Evolutionary conservation across 2,329 filamentous ascomycete genomes (phyloP).

Genomic region (Alternaria conjuncta): DNA sequence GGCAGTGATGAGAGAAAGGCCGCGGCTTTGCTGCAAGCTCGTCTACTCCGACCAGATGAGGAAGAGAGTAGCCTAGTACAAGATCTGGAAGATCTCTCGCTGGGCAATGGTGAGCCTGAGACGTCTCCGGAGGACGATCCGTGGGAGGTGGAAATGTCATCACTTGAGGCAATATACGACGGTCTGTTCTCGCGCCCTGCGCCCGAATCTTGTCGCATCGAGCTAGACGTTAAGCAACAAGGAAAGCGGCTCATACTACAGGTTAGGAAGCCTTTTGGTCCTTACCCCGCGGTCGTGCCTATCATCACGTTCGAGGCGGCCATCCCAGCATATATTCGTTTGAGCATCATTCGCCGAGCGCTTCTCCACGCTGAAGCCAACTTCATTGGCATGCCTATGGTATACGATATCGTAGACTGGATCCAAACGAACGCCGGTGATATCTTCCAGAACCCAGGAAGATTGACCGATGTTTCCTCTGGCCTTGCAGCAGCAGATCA

Average conservation of each 20-base stretch:
- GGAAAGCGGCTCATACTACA: constrained; percentile 62
- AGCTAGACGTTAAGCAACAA: constrained; percentile 61
- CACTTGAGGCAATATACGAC: constrained; percentile 84
- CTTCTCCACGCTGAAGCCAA: constrained; percentile 73
- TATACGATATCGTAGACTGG: constrained; percentile 92
- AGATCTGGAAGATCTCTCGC: constrained; percentile 39
- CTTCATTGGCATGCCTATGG: constrained; percentile 83
- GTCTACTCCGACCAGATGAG: constrained; percentile 59
- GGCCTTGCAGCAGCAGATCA: constrained; percentile 65
- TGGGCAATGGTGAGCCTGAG: constrained; percentile 52
- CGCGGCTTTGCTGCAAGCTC: constrained; percentile 78
- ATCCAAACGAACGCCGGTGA: constrained; percentile 80
- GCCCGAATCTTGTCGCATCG: constrained; percentile 71
- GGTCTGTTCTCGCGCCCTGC: constrained; percentile 64
- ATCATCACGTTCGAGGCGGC: constrained; percentile 72
- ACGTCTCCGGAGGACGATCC: constrained; percentile 57
- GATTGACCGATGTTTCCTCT: constrained; percentile 81
- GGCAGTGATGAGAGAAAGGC: constrained; percentile 76
- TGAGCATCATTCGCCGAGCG: constrained; percentile 82
- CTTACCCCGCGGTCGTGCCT: constrained; percentile 73
- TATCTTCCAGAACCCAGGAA: constrained; percentile 86
- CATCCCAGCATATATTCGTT: constrained; percentile 89
- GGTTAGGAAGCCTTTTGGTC: constrained; percentile 70
- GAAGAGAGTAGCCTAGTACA: constrained; percentile 39
- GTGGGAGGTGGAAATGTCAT: constrained; percentile 87